These are phyloP conservation scores for Ostreobium quekettii DNA, from an alignment of 139 green algal species.

Conservation along the genomic window DNA sequence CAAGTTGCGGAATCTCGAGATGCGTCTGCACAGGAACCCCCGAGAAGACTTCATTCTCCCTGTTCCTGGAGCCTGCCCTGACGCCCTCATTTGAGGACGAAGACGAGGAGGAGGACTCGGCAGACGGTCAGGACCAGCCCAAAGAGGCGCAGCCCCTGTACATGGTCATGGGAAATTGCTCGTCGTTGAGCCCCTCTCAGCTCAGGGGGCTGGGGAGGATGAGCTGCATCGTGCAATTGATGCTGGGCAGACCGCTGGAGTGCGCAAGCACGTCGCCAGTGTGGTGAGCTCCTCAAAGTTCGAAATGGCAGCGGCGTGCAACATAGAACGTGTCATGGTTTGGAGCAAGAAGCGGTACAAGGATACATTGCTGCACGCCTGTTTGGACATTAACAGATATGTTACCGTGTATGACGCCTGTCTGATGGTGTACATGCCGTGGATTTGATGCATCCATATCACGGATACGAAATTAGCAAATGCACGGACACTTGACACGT, in stretches of 20 bases:
- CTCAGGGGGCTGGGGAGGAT: neutral
- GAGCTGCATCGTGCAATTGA: slow-evolving; percentile 1
- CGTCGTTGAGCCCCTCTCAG: neutral
- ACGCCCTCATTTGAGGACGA: neutral
- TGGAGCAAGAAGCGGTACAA: too few species aligned
- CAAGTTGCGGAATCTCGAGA: too few species aligned
- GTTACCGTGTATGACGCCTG: too few species aligned
- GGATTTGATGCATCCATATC: too few species aligned
- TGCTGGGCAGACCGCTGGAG: slow-evolving; percentile 4
- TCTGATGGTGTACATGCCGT: too few species aligned
- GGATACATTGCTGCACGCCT: too few species aligned
- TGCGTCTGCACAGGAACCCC: too few species aligned
- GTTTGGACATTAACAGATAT: too few species aligned
- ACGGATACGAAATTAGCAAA: too few species aligned
- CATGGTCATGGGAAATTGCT: neutral
- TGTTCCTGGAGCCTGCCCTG: slow-evolving; percentile 13
- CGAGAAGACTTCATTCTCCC: neutral
- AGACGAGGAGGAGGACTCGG: neutral
- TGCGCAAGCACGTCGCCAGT: neutral
- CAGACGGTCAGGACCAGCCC: neutral
- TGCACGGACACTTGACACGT: too few species aligned
- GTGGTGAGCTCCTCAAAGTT: slow-evolving; percentile 6
- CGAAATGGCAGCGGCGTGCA: too few species aligned
- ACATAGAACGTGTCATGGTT: too few species aligned
- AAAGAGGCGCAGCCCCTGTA: slow-evolving; percentile 6